Conservation (phyloP, 192 early-diverging fungal species). For the Coemansia aciculifera region DNA sequence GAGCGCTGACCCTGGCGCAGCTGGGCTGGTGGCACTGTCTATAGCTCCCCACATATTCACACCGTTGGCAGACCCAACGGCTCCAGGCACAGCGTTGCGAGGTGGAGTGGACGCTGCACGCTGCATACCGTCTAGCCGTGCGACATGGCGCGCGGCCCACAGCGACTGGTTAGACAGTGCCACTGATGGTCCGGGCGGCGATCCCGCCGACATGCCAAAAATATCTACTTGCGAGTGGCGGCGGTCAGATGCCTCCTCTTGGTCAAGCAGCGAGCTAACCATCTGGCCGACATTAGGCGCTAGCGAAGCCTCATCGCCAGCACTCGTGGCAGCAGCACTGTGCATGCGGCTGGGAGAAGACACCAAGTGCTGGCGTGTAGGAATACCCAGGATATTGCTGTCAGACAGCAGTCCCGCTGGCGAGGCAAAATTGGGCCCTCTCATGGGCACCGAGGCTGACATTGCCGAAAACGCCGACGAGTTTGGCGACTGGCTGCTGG, state of each 20-base stretch:
- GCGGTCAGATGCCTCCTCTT: slow-evolving; percentile 35
- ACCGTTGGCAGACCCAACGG: slow-evolving; percentile 9
- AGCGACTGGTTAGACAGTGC: slow-evolving; percentile 37
- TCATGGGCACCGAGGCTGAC: slow-evolving; percentile 32
- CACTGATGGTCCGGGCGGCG: slow-evolving; percentile 18
- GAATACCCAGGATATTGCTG: slow-evolving; percentile 31
- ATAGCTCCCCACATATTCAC: slow-evolving; percentile 34
- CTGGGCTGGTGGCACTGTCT: slow-evolving; percentile 15
- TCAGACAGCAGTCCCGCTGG: slow-evolving; percentile 36
- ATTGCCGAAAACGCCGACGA: slow-evolving; percentile 46
- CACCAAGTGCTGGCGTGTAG: slow-evolving; percentile 26
- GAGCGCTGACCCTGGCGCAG: slow-evolving; percentile 9
- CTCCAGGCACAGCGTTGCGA: slow-evolving; percentile 22
- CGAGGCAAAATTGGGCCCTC: slow-evolving; percentile 14
- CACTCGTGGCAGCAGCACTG: slow-evolving; percentile 11
- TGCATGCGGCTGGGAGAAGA: slow-evolving; percentile 43
- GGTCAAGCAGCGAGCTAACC: slow-evolving; percentile 53
- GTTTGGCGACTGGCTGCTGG: slow-evolving; percentile 9
- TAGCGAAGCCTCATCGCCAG: slow-evolving; percentile 14
- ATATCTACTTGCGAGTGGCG: slow-evolving; percentile 41
- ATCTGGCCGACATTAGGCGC: slow-evolving; percentile 39
- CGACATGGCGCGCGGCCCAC: slow-evolving; percentile 49
- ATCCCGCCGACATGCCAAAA: slow-evolving; percentile 37
- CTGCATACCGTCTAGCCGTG: slow-evolving; percentile 48
- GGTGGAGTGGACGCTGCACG: slow-evolving; percentile 54